Evolutionary conservation across 2,329 filamentous ascomycete genomes (phyloP), one percentile per base, ranked within the genome.

Genomic region (Trichocomaceae sp.): DNA sequence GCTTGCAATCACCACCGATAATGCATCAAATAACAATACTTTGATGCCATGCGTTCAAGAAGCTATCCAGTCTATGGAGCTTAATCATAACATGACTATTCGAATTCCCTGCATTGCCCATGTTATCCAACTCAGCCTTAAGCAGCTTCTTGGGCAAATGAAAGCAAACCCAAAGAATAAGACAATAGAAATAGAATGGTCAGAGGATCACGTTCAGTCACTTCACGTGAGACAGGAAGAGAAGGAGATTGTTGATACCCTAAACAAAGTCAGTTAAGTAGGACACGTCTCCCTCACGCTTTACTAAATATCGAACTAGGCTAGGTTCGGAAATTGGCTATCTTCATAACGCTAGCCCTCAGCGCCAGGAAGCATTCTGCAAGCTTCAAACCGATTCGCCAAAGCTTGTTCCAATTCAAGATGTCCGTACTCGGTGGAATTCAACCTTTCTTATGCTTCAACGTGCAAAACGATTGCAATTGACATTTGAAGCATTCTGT

Each of bases 361-460:
- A 61, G 22, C 54, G 54, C 12, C 41, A 50, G 7, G 57, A 61
- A 41, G n/a, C 12, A 10, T 62, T 62, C 44, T 23, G 42, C 15
- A 51, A 52, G 17, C 53, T 60, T 19, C 47, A 62, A 49, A 52
- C 39, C 17, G 37, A 46, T 39, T 39, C 51, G 37, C 37, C 50
- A 50, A 58, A 56, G 33, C 52, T 60, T 39, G 41, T 60, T 17
- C 53, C 48, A 31, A 58, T 60, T 9, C 49, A 60, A 50, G 55
- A 60, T 57, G 52, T 62, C 8, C 29, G 42, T 37, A 62, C 51
- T 3, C 41, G 52, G 15, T 62, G 49, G 57, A 61, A 61, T 56
- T 61, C 55, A 23, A 61, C 37, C n/a, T 61, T 56, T 53, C 31
- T 60, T 26, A 61, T 61, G 49, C 58, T 61, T 31, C 19, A 17